phyloP scores from a whole-genome alignment of 352 stramenopile genomes.

The Phytophthora kernoviae region DNA sequence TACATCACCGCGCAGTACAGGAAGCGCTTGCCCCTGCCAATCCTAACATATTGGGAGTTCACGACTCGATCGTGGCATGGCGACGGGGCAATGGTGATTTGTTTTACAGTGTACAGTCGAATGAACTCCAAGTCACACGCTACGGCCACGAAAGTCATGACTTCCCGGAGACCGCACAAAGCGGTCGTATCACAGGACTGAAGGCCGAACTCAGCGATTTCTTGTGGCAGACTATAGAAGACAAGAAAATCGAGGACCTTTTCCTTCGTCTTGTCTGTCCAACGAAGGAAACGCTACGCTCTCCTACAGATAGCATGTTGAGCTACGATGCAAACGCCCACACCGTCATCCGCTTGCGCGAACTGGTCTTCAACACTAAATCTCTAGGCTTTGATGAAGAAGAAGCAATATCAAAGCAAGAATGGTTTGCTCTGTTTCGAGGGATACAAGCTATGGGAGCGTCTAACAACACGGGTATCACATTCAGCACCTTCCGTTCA shows the following conservation, averaged over 20 bases:
- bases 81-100: conserved; percentile 35
- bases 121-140: conserved; percentile 9
- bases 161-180: conserved; percentile 35
- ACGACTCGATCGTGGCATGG: conserved; percentile 32
- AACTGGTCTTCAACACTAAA: conserved; percentile 28
- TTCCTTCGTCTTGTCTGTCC: conserved; percentile 23
- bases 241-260: conserved; percentile 23
- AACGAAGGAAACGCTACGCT: background rate
- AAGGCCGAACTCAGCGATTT: conserved; percentile 33
- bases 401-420: conserved; percentile 29
- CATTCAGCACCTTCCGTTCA: conserved; percentile 35
- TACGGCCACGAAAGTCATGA: conserved; percentile 43
- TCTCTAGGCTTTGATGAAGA: conserved; percentile 21
- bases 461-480: conserved; percentile 8
- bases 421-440: conserved; percentile 46
- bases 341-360: conserved; percentile 15
- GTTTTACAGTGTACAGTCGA: conserved; percentile 32
- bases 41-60: conserved; percentile 17
- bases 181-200: conserved; percentile 20
- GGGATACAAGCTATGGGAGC: conserved; percentile 33
- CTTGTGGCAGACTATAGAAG: conserved; percentile 27
- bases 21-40: conserved; percentile 17
- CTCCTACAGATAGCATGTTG: background rate
- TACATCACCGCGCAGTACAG: conserved; percentile 12
- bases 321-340: background rate